Evolutionary conservation across 1,284 basidiomycete genomes (phyloP), one percentile per base, ranked within the genome.

Genomic region (Ustilago loliicola): DNA sequence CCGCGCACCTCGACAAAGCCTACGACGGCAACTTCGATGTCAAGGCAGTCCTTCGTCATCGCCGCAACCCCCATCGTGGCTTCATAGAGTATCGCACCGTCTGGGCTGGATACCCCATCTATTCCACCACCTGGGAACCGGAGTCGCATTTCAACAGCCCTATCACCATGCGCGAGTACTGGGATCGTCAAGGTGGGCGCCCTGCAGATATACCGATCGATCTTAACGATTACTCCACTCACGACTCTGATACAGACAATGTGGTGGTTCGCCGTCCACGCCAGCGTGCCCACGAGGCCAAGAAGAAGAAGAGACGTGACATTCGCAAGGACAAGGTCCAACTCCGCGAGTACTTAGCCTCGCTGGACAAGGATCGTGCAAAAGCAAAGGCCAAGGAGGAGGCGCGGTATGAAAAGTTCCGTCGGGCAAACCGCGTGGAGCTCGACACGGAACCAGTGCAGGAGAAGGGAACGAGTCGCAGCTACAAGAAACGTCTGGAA

Each of bases 41-140:
- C 9, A 63, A 54, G 4, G 67, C 64, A 6, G 63, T 78, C 7
- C 63, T 78, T 21, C 66, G 71, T 5, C 75, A 78, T 47, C 75
- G 75, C 8, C 23, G 32, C 7, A 63, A 78, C 25, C 75, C 75
- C 6, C 63, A 71, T 8, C 66, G 68, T 11, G 67, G 67, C 29
- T 68, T 67, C 51, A 51, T 67, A 47, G 55, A 78, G 67, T 78
- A 78, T 51, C 66, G 75, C 21, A 61, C 60, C 1, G 60, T 71
- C 9, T 78, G 71, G 71, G 57, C 54, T 1, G 75, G 75, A 11
- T 78, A 78, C 29, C 75, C 75, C 1, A 63, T 67, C 47, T 73
- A 78, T 36, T 63, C 71, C 7, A 54, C 50, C 19, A 71, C 71
- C 3, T 78, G 75, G 75, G 66, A 70, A 58, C 71, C 63, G 0